A percentile compares a stretch with the other conserved stretches of the same genome.
Evolutionary conservation across 768 basidiomycete genomes (phyloP).

Genomic region (Rhodosporidiobolus odoratus): DNA sequence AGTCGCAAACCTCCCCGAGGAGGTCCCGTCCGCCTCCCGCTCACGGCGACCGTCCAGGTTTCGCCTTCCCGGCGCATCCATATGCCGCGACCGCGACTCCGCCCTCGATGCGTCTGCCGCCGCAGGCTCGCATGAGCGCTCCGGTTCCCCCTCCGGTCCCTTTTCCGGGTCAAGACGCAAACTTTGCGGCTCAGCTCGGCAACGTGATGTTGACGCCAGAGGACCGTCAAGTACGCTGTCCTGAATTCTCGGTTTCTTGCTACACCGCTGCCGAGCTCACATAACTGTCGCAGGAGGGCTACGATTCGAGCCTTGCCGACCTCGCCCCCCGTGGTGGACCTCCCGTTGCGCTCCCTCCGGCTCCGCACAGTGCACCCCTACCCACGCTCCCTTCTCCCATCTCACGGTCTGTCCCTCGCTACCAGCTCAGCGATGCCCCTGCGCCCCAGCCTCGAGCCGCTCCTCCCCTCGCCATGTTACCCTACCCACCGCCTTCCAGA

Average conservation of each 20-base stretch:
- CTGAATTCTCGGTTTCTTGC: background rate
- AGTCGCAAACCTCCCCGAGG: background rate
- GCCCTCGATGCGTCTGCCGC: background rate
- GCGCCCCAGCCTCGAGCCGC: background rate
- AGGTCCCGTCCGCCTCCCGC: background rate
- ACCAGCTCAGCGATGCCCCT: background rate
- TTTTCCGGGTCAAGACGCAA: background rate
- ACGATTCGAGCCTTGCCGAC: background rate
- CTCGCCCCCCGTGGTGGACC: background rate
- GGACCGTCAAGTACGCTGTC: background rate
- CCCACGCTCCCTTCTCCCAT: background rate
- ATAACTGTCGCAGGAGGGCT: constrained; percentile 1
- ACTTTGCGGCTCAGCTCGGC: background rate
- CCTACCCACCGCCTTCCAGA: background rate
- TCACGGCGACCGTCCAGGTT: background rate
- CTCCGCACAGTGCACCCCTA: background rate
- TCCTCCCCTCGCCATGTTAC: background rate
- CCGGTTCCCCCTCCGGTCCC: background rate
- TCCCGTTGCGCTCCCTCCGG: too few relatives aligned
- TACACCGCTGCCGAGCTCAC: background rate
- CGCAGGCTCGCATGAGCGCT: background rate
- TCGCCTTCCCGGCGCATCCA: background rate
- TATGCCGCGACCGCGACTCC: background rate
- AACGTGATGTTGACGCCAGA: background rate
- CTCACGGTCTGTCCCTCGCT: background rate